Evolutionary conservation across 106 monocot genomes (phyloP), one percentile per base, ranked within the genome.

Genomic region (Dactylorhiza incarnata): DNA sequence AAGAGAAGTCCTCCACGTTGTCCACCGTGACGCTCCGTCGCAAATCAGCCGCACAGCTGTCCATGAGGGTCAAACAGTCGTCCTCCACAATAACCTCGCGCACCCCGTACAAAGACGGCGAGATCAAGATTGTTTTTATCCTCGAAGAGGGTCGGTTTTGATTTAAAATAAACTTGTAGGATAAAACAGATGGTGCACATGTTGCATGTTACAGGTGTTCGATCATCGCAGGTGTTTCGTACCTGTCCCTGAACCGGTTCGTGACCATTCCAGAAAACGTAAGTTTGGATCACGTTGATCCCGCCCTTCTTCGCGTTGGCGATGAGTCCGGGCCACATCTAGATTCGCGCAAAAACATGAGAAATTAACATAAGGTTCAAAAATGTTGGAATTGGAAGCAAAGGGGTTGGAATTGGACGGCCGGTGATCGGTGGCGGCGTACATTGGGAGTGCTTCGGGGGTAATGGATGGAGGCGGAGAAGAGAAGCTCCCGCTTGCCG

Each of bases 251-350:
- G 80, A 14, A 66, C 46, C 0, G 95, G 92, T 83, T 95, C 95
- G 53, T 89, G 92, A 37, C 66, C 37, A 72, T 92, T 92, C 92
- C 92, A 92, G 69, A 89, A 86, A 50, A 89, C 86, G 49, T 86
- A 89, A 5, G 89, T 89, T n/a, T 83, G 70, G 49, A 89, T 89
- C 20, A 77, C 48, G 20, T 89, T 89, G 23, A 89, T 69, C 2
- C 89, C 89, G 3, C 89, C 89, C 3, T 71, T 8, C 63, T 83
- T 89, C 1, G 89, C 83, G 20, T 52, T 84, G 47, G 61, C 7
- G 9, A 89, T 45, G 73, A 89, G 55, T 11, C 77, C 47, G 9
- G 81, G 79, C 89, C 89, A 89, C 84, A 89, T 79, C 89, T 89
- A 37, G 59, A 75, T 44, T 37, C 19, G 67, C 37, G 26, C 48